phyloP scores from a whole-genome alignment of 768 basidiomycete species.

The Cystoderma amianthinum region DNA sequence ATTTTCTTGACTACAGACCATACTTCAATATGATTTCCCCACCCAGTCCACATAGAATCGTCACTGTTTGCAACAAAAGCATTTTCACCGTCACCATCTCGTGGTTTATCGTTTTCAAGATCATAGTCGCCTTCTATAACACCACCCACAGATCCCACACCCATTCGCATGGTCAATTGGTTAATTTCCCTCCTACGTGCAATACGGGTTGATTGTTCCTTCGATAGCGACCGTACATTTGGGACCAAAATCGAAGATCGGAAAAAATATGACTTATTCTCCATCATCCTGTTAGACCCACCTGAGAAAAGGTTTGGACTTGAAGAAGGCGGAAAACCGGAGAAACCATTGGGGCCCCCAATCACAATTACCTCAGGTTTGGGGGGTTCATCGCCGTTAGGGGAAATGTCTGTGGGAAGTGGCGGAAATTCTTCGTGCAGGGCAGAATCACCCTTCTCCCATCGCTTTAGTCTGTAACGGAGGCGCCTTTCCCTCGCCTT shows the following conservation, averaged over 20 bases:
- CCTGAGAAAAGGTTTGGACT: slow-evolving; percentile 9
- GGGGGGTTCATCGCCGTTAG: slow-evolving; percentile 22
- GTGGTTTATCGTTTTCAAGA: slow-evolving; percentile 7
- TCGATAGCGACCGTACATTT: slow-evolving; percentile 37
- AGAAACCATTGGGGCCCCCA: slow-evolving; percentile 29
- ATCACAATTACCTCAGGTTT: slow-evolving; percentile 45
- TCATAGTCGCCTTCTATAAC: slow-evolving; percentile 37
- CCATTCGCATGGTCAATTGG: slow-evolving; percentile 80
- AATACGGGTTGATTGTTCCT: slow-evolving; percentile 53
- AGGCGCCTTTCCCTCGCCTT: slow-evolving; percentile 68
- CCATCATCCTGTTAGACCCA: slow-evolving; percentile 13
- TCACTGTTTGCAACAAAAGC: slow-evolving; percentile 4
- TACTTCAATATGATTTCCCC: slow-evolving; percentile 62
- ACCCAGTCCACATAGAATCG: slow-evolving; percentile 47
- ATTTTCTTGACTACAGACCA: slow-evolving; percentile 69
- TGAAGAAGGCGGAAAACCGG: slow-evolving; percentile 27
- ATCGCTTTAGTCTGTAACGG: slow-evolving; percentile 61
- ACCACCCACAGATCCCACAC: slow-evolving; percentile 70
- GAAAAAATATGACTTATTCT: slow-evolving; percentile 40
- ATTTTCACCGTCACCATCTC: slow-evolving; percentile 1
- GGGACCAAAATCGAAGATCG: slow-evolving; percentile 70
- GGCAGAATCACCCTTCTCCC: slow-evolving; percentile 59
- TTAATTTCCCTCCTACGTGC: slow-evolving; percentile 69
- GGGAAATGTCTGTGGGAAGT: slow-evolving; percentile 32
- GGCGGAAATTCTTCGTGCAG: slow-evolving; percentile 61